Percentiles rank a stretch among this genome's conserved stretches.
phyloP scores from a whole-genome alignment of 2,329 filamentous ascomycete genomes.

The Aureobasidium sp. region DNA sequence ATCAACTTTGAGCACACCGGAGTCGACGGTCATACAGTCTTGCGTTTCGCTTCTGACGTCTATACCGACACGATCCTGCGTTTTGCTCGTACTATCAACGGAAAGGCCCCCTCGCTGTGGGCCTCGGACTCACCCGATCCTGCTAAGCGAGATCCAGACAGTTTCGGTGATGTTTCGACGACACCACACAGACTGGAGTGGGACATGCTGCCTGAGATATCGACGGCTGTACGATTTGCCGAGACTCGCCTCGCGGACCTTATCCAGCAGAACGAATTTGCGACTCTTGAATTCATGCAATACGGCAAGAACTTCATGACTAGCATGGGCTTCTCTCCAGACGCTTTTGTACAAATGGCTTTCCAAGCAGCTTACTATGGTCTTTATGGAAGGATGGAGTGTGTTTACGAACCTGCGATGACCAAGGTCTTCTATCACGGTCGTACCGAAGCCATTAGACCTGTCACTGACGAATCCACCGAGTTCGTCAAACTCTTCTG shows the following conservation, averaged over 20 bases:
- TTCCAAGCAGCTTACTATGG: conserved; percentile 98
- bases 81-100: conserved; percentile 92
- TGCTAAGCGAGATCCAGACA: conserved; percentile 80
- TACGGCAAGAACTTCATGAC: conserved; percentile 99
- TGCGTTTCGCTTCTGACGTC: conserved; percentile 90
- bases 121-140: conserved; percentile 85
- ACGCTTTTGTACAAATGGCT: conserved; percentile 98
- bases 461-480: conserved; percentile 75
- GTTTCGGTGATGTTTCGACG: conserved; percentile 87
- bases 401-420: conserved; percentile 97
- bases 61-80: conserved; percentile 97
- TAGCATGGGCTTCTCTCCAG: conserved; percentile 90
- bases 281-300: conserved; percentile 77
- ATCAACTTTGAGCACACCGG: conserved; percentile 99
- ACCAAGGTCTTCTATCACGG: conserved; percentile 92
- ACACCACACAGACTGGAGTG: conserved; percentile 95
- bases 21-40: conserved; percentile 92
- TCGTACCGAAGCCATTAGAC: conserved; percentile 85
- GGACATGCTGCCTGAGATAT: conserved; percentile 91
- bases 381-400: conserved; percentile 86
- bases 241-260: conserved; percentile 90
- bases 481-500: conserved; percentile 91
- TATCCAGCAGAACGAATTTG: conserved; percentile 94
- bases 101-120: conserved; percentile 86
- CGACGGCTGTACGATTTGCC: conserved; percentile 85